Evolutionary conservation across 2,329 filamentous ascomycete species (phyloP).

Genomic region (Alternaria ethzedia): DNA sequence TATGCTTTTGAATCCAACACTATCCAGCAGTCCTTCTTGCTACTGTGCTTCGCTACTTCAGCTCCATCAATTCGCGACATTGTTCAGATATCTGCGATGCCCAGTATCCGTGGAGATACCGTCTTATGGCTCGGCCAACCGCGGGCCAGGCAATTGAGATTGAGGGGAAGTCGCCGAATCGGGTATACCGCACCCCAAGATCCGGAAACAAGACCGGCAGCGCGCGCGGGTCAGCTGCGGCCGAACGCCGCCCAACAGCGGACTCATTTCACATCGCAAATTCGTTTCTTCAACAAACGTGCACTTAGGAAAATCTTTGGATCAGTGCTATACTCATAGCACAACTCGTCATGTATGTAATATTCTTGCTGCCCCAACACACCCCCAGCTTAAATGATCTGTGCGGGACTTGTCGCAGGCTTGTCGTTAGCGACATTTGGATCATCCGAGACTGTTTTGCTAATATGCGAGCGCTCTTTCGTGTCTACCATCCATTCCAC

Average conservation of each 20-base stretch:
- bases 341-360: not conserved
- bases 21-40: constrained; percentile 62
- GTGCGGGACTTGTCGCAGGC: constrained; percentile 10
- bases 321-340: not conserved
- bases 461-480: constrained; percentile 1
- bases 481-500: constrained; percentile 27
- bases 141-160: constrained; percentile 31
- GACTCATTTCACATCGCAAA: not conserved
- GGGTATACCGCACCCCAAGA: constrained; percentile 18
- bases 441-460: not conserved
- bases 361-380: not conserved
- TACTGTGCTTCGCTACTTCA: constrained; percentile 44
- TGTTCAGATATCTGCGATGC: not conserved
- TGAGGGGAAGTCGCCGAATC: constrained; percentile 29
- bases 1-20: constrained; percentile 72
- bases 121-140: constrained; percentile 22
- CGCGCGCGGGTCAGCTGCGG: not conserved
- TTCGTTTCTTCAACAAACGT: not conserved
- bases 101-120: constrained; percentile 1
- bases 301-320: not conserved
- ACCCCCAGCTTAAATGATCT: constrained; percentile 12
- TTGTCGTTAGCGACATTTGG: not conserved
- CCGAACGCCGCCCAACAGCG: not conserved
- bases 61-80: constrained; percentile 40
- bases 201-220: constrained; percentile 29